Evolutionary conservation across 768 basidiomycete genomes (phyloP).

Genomic region (Coprinopsis sp.): DNA sequence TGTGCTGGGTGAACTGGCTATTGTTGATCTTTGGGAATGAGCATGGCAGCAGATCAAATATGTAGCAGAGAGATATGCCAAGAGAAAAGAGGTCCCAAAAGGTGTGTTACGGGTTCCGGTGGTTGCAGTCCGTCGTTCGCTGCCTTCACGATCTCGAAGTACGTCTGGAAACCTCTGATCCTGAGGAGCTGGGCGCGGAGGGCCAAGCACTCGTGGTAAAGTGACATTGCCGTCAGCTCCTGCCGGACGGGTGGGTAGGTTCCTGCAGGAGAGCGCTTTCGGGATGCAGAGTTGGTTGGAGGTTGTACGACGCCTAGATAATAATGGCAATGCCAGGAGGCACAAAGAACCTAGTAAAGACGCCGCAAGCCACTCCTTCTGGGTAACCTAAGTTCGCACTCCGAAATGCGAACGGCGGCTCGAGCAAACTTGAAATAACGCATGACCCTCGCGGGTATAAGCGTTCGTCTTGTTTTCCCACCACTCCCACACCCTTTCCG

Average conservation of each 20-base stretch:
- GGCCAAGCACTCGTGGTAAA: constrained; percentile 88
- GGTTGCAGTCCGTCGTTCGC: constrained; percentile 63
- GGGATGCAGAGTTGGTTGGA: no score
- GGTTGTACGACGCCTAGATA: no score
- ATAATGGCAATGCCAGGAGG: no score
- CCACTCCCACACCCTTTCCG: no score
- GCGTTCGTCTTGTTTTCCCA: no score
- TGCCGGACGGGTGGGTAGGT: constrained; percentile 77
- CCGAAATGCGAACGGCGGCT: no score
- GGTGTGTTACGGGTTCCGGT: constrained; percentile 91
- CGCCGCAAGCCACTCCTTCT: no score
- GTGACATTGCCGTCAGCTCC: no score
- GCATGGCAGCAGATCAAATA: constrained; percentile 85
- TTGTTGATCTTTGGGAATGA: constrained; percentile 54
- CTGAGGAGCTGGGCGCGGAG: constrained; percentile 74
- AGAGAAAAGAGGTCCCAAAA: constrained; percentile 93
- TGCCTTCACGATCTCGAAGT: constrained; percentile 58
- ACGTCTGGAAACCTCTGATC: constrained; percentile 66
- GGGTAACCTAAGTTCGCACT: no score
- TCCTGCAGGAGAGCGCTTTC: constrained; percentile 89
- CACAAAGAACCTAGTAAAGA: no score
- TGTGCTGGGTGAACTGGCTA: constrained; percentile 61
- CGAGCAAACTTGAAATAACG: no score
- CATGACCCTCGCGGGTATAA: no score
- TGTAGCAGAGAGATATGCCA: constrained; percentile 90